Evolutionary conservation across 306 rosid genomes (phyloP), one percentile per base, ranked within the genome.

Genomic region (Luffa acutangula): DNA sequence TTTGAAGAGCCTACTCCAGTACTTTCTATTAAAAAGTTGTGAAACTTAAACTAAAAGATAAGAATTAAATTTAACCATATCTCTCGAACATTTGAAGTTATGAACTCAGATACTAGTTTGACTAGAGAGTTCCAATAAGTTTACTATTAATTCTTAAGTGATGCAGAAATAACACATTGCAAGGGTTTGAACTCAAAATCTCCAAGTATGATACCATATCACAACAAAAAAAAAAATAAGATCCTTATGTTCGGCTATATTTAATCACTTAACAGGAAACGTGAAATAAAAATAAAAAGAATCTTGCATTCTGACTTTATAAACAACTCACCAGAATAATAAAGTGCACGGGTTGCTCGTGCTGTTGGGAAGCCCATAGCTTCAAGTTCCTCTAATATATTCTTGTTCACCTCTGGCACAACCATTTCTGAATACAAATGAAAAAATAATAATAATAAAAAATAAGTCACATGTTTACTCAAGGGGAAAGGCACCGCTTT

Each of bases 361-460:
- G 92, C 90, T 6, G 88, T 81, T 39, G 97, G 78, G 79, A 95
- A 95, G 2, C 97, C 99, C 99, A 95, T 95, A 31, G 87, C 88
- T 86, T 90, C 97, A 75, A 95, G 97, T 78, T 95, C 97, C 89
- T 84, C 96, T 1, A 93, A 92, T 69, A 95, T 76, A 77, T 86
- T 89, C 79, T 89, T 93, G 88, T 95, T 90, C 82, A 95, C 99
- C 82, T 91, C 96, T 0, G 97, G 99, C 78, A 88, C 97, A 77
- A 93, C 87, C 99, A 93, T 89, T 86, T 91, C 99, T 95, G 81
- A 63, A 87, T 54, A 79, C 43, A 66, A 48, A 80, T 77, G 88
- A 63, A 33, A 76, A 69, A 12, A 25, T 25, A 25, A 25, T 25
- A 25, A 25, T 25, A 25, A 25, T 25, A 25, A 25, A 41, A 78